phyloP scores from a whole-genome alignment of 179 eudicot species.

The Pouteria campechiana region DNA sequence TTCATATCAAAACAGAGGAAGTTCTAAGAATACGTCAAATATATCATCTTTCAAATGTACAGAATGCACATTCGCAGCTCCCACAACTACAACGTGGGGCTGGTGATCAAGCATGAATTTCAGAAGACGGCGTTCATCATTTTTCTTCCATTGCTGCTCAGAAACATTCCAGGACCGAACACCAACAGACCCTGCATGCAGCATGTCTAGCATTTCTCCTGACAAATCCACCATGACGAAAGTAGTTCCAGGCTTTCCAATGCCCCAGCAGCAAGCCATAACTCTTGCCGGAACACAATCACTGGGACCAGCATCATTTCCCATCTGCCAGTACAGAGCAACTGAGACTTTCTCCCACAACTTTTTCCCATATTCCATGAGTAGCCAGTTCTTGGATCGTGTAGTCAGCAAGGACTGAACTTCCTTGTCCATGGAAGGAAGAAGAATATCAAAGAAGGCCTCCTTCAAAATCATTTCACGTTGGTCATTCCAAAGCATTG shows the following conservation, averaged over 20 bases:
- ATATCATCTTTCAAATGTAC: conserved; percentile 84
- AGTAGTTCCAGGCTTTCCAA: conserved; percentile 86
- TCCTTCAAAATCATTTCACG: conserved; percentile 74
- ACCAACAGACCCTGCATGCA: conserved; percentile 73
- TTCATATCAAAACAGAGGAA: too few relatives aligned
- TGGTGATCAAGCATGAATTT: conserved; percentile 94
- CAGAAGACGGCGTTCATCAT: conserved; percentile 70
- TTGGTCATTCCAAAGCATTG: conserved; percentile 96
- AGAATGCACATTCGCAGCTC: conserved; percentile 84
- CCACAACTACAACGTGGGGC: conserved; percentile 84
- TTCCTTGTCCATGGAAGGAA: conserved; percentile 94
- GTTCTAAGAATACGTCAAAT: conserved; percentile 52
- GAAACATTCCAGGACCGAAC: conserved; percentile 60
- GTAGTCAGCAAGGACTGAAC: conserved; percentile 66
- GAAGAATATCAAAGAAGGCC: conserved; percentile 48
- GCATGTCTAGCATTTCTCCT: conserved; percentile 83
- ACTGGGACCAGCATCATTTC: conserved; percentile 49
- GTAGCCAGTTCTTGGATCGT: conserved; percentile 76
- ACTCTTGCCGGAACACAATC: conserved; percentile 92
- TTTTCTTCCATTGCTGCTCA: conserved; percentile 85
- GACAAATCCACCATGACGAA: conserved; percentile 95
- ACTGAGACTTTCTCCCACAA: conserved; percentile 84
- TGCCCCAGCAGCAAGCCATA: conserved; percentile 99
- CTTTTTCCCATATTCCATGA: conserved; percentile 63
- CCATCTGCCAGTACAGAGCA: conserved; percentile 86